Evolutionary conservation across 2,329 filamentous ascomycete species (phyloP).

Genomic region (Venturia nashicola): DNA sequence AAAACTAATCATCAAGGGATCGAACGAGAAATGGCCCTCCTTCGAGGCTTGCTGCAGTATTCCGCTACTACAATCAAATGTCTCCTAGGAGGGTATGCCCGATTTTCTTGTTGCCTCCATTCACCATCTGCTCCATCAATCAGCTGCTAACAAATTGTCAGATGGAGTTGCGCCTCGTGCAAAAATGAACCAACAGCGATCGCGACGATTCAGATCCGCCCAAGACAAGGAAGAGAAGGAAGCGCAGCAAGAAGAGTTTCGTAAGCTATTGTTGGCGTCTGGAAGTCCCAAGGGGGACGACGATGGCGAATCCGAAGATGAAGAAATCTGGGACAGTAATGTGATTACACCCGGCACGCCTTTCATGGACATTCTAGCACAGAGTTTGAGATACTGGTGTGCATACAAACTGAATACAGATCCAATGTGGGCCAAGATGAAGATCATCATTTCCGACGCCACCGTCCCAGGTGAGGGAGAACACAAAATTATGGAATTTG

Average conservation of each 20-base stretch:
- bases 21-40: neutral
- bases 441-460: slow-evolving; percentile 96
- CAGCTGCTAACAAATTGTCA: slow-evolving; percentile 21
- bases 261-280: slow-evolving; percentile 63
- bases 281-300: slow-evolving; percentile 52
- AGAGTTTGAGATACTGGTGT: slow-evolving; percentile 89
- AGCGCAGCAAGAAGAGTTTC: slow-evolving; percentile 75
- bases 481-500: slow-evolving; percentile 98
- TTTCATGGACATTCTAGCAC: slow-evolving; percentile 93
- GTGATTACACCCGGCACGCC: slow-evolving; percentile 92
- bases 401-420: slow-evolving; percentile 97
- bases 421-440: slow-evolving; percentile 75
- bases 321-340: slow-evolving; percentile 87
- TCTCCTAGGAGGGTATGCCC: slow-evolving; percentile 21
- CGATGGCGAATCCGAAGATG: slow-evolving; percentile 49
- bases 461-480: slow-evolving; percentile 96
- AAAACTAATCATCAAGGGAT: slow-evolving; percentile 1
- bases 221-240: slow-evolving; percentile 93
- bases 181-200: slow-evolving; percentile 99
- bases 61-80: slow-evolving; percentile 15
- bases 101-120: slow-evolving; percentile 7
- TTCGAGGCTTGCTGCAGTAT: slow-evolving; percentile 16
- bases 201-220: slow-evolving; percentile 84
- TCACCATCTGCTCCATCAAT: slow-evolving; percentile 7
- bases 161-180: slow-evolving; percentile 95